A percentile compares a stretch with the other conserved stretches of the same genome.
These are phyloP conservation scores for Neofusicoccum sp. DNA, from an alignment of 2,329 filamentous ascomycete genomes.

Conservation along the genomic window DNA sequence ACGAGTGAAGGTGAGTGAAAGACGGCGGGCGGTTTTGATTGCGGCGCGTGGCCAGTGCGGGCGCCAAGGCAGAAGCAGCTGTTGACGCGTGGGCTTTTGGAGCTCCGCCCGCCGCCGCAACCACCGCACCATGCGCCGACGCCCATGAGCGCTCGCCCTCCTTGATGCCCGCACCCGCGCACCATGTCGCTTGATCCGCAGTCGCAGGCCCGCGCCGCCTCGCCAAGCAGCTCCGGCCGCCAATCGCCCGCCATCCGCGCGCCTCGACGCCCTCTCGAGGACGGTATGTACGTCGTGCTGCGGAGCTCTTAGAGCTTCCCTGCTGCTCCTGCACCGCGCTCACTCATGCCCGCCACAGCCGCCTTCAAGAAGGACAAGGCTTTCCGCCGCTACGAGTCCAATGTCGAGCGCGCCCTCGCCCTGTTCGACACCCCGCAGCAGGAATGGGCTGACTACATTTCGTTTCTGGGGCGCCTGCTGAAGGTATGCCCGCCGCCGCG, in stretches of 20 bases:
- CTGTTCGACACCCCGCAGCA: slow-evolving; percentile 91
- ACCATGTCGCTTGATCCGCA: slow-evolving; percentile 38
- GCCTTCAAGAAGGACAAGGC: slow-evolving; percentile 60
- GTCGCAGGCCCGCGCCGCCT: slow-evolving; percentile 38
- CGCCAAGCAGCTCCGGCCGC: slow-evolving; percentile 81
- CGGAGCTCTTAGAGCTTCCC: slow-evolving; percentile 11
- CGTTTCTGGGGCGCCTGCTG: slow-evolving; percentile 83
- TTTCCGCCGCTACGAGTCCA: slow-evolving; percentile 85
- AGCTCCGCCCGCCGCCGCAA: slow-evolving; percentile 10
- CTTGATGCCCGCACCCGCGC: slow-evolving; percentile 1
- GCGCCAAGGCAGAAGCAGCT: background rate
- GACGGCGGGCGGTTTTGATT: too few species aligned
- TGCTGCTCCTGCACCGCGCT: slow-evolving; percentile 3
- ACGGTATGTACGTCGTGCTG: slow-evolving; percentile 58
- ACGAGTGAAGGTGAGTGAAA: too few species aligned
- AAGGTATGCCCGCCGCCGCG: slow-evolving; percentile 59
- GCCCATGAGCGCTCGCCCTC: slow-evolving; percentile 1
- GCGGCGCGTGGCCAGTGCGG: background rate
- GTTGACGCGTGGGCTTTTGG: slow-evolving; percentile 16
- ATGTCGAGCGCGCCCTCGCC: slow-evolving; percentile 80
- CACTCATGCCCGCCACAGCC: slow-evolving; percentile 48
- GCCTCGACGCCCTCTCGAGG: slow-evolving; percentile 73
- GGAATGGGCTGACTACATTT: slow-evolving; percentile 99
- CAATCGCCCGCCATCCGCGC: slow-evolving; percentile 72
- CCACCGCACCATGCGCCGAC: slow-evolving; percentile 6